A percentile compares a stretch with the other conserved stretches of the same genome.
Conservation (phyloP, 2,329 filamentous ascomycete species). For the Bipolaris cookei region DNA sequence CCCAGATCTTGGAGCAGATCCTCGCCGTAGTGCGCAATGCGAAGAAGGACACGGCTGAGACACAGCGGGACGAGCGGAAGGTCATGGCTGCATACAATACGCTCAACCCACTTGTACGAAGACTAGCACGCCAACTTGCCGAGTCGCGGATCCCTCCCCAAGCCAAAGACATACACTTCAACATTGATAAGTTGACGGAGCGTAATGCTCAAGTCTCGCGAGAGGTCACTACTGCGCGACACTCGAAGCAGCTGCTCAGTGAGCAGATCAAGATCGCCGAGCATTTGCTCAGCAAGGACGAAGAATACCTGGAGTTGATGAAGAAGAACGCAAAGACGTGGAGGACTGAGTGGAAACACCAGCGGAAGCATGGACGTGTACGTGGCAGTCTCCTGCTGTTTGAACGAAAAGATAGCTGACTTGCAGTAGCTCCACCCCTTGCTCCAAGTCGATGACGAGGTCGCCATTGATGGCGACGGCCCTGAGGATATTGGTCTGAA, state of each 20-base stretch:
- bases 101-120: conserved; percentile 62
- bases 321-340: conserved; percentile 39
- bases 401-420: conserved; percentile 25
- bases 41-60: conserved; percentile 67
- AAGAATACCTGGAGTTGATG: conserved; percentile 37
- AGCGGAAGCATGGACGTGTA: conserved; percentile 41
- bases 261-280: conserved; percentile 65
- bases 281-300: conserved; percentile 37
- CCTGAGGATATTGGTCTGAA: conserved; percentile 44
- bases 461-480: conserved; percentile 28
- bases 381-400: conserved; percentile 13
- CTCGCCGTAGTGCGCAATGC: conserved; percentile 63
- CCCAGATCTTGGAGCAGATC: conserved; percentile 63
- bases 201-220: conserved; percentile 56
- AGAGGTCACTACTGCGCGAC: conserved; percentile 66
- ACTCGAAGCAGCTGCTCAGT: conserved; percentile 66
- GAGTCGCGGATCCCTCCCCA: conserved; percentile 71
- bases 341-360: conserved; percentile 41
- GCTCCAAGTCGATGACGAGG: conserved; percentile 28
- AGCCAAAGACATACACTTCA: conserved; percentile 60
- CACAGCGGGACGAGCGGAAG: conserved; percentile 55
- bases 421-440: conserved; percentile 44
- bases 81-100: conserved; percentile 62
- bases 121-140: conserved; percentile 64
- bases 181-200: conserved; percentile 69